phyloP scores from a whole-genome alignment of 352 stramenopile species.

The Globisporangium viniferum region DNA sequence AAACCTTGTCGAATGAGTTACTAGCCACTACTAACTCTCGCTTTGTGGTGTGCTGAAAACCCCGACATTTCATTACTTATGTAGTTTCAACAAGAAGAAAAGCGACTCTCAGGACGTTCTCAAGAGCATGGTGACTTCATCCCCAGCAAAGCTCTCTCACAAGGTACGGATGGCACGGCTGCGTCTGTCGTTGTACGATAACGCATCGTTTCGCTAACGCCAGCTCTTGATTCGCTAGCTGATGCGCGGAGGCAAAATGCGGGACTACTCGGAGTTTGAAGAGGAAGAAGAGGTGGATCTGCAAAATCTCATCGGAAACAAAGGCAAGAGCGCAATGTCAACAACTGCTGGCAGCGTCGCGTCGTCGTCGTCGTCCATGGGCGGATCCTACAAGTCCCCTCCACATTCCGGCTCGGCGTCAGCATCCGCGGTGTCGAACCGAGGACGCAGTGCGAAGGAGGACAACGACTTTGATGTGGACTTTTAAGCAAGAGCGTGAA shows the following conservation, averaged over 20 bases:
- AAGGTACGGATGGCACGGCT: conserved; percentile 28
- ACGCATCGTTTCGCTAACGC: not conserved
- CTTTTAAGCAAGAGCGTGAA: conserved; percentile 24
- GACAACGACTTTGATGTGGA: conserved; percentile 65
- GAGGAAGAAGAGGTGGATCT: conserved; percentile 76
- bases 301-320: conserved; percentile 66
- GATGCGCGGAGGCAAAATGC: conserved; percentile 69
- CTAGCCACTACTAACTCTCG: not conserved
- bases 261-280: conserved; percentile 79
- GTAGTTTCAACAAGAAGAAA: conserved; percentile 59
- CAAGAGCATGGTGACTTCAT: conserved; percentile 55
- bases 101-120: conserved; percentile 46
- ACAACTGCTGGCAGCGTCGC: conserved; percentile 4
- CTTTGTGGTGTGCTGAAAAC: not conserved
- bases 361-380: conserved; percentile 3
- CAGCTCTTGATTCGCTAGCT: conserved; percentile 26
- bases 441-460: conserved; percentile 19
- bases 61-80: not conserved
- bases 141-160: conserved; percentile 52
- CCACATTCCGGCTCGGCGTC: not conserved
- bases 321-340: conserved; percentile 7
- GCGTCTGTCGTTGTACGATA: not conserved
- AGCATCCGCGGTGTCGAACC: not conserved
- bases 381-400: not conserved
- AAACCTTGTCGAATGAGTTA: not conserved